Percentiles rank a stretch among this genome's conserved stretches.
These are phyloP conservation scores for Diaporthe nobilis DNA, from an alignment of 2,329 filamentous ascomycete species.

Conservation along the genomic window DNA sequence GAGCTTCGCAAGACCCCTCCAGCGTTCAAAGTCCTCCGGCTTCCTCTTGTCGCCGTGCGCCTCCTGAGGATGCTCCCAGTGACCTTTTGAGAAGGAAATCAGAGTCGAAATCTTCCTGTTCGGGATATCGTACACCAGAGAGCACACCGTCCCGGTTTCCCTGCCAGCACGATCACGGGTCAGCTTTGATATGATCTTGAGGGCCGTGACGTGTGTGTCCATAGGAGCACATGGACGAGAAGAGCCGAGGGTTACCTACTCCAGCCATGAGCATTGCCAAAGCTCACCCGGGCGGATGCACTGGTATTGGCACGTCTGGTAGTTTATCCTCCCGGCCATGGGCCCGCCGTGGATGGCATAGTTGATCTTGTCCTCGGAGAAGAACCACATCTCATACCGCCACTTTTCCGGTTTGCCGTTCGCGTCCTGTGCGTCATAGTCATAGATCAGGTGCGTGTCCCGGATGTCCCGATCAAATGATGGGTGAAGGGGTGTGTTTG, in stretches of 20 bases:
- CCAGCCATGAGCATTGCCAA: conserved; percentile 72
- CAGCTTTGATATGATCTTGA: background rate
- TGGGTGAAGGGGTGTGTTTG: conserved; percentile 41
- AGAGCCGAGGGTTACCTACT: background rate
- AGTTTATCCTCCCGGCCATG: conserved; percentile 69
- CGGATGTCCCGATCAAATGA: conserved; percentile 65
- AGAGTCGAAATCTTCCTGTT: conserved; percentile 64
- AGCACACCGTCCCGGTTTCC: conserved; percentile 71
- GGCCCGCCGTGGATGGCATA: conserved; percentile 73
- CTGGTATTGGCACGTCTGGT: conserved; percentile 68
- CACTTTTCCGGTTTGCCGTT: conserved; percentile 69
- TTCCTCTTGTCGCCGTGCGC: conserved; percentile 72
- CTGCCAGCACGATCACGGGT: background rate
- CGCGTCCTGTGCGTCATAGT: conserved; percentile 64
- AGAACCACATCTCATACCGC: conserved; percentile 75
- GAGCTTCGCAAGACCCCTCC: conserved; percentile 63
- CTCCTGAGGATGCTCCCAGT: conserved; percentile 65
- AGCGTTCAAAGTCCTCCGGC: conserved; percentile 63
- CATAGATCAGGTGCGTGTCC: conserved; percentile 69
- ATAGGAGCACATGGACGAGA: no score
- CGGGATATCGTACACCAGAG: conserved; percentile 68
- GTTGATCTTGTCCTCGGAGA: conserved; percentile 66
- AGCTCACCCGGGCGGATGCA: conserved; percentile 70
- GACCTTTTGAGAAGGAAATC: conserved; percentile 67
- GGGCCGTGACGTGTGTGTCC: background rate